Conservation (phyloP, 225 moss, liverwort and hornwort genomes). For the Physcomitrellopsis africana region DNA sequence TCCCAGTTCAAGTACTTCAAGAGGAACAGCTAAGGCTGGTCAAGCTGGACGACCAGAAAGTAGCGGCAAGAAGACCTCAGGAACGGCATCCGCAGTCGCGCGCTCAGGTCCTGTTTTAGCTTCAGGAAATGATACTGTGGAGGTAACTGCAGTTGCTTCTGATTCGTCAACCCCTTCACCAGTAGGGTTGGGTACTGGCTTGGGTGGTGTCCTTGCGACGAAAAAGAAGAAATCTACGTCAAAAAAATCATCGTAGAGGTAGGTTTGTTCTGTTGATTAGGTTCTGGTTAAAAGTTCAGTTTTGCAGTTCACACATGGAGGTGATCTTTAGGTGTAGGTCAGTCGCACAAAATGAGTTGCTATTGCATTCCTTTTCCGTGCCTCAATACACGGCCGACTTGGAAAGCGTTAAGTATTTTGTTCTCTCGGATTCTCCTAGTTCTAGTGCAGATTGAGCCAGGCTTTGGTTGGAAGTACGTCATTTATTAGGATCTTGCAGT, state of each 20-base stretch:
- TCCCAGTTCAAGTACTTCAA: slow-evolving; percentile 54
- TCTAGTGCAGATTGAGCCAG: slow-evolving; percentile 36
- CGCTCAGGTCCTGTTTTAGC: slow-evolving; percentile 43
- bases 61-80: slow-evolving; percentile 56
- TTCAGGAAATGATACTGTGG: slow-evolving; percentile 48
- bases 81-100: slow-evolving; percentile 20
- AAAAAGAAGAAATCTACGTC: slow-evolving; percentile 84
- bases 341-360: slow-evolving; percentile 38
- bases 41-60: slow-evolving; percentile 35
- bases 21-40: slow-evolving; percentile 44
- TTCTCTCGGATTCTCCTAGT: slow-evolving; percentile 13
- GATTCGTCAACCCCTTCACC: slow-evolving; percentile 56
- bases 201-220: slow-evolving; percentile 60
- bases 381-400: slow-evolving; percentile 25
- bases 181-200: slow-evolving; percentile 71
- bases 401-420: slow-evolving; percentile 24
- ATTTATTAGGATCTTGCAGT: slow-evolving; percentile 39
- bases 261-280: slow-evolving; percentile 17
- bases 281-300: slow-evolving; percentile 30
- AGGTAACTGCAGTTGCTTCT: slow-evolving; percentile 27
- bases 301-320: slow-evolving; percentile 46
- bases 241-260: slow-evolving; percentile 56
- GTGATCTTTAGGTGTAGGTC: slow-evolving; percentile 33
- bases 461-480: slow-evolving; percentile 17
- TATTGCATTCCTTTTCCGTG: slow-evolving; percentile 28